Evolutionary conservation across 176 grass and related monocot genomes (phyloP).

Genomic region (Poa annua): DNA sequence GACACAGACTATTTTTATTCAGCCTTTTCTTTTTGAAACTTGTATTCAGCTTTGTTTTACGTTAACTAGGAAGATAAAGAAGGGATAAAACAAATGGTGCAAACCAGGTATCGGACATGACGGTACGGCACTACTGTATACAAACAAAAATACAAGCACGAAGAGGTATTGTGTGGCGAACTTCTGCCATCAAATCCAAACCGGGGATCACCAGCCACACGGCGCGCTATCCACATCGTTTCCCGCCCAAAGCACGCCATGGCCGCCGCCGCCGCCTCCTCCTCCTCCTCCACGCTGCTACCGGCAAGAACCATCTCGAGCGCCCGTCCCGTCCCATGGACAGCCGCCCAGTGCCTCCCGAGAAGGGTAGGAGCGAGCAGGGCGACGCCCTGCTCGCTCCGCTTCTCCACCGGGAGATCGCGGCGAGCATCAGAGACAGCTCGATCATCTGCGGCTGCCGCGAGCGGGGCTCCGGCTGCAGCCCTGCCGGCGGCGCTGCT

Average conservation of each 20-base stretch:
- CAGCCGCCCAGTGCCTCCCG: not conserved
- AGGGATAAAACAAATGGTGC: too few species aligned
- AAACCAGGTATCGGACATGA: too few species aligned
- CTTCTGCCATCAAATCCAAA: constrained; percentile 14
- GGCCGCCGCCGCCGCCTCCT: not conserved
- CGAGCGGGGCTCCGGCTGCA: not conserved
- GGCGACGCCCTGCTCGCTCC: not conserved
- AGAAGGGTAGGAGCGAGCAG: not conserved
- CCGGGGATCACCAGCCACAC: constrained; percentile 1
- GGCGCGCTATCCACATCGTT: constrained; percentile 35
- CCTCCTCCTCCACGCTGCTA: constrained; percentile 27
- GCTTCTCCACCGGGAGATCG: not conserved
- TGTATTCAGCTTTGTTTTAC: too few species aligned
- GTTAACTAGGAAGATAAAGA: too few species aligned
- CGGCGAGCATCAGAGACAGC: constrained; percentile 7
- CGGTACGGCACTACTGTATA: too few species aligned
- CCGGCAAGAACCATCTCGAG: constrained; percentile 14
- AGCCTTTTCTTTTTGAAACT: too few species aligned
- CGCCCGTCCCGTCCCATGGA: not conserved
- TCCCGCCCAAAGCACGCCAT: constrained; percentile 24
- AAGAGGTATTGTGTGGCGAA: constrained; percentile 33
- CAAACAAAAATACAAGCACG: too few species aligned
- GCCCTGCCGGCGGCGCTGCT: constrained; percentile 69
- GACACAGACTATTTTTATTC: too few species aligned
- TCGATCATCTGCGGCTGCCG: not conserved